phyloP scores from a whole-genome alignment of 1,139 yeast species.

The Pneumocystis jirovecii region DNA sequence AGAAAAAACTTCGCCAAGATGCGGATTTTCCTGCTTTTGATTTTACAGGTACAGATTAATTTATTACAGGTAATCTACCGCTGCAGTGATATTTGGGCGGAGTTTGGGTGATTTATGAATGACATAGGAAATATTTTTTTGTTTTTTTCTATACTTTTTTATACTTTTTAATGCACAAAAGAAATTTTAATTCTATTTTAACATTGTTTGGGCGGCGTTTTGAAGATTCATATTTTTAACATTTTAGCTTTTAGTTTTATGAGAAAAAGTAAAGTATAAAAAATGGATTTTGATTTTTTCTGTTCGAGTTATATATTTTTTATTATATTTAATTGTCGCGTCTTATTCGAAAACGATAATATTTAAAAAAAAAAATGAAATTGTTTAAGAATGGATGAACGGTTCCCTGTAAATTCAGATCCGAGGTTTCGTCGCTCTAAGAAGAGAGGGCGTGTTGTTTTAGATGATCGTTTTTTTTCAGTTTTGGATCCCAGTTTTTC shows the following conservation, averaged over 20 bases:
- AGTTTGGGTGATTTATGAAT: too few relatives aligned
- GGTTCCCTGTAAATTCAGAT: not conserved
- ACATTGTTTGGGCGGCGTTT: too few relatives aligned
- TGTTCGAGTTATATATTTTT: not conserved
- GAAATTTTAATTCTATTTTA: too few relatives aligned
- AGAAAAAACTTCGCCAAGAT: conserved; percentile 6
- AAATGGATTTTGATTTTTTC: too few relatives aligned
- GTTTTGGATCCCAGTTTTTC: not conserved
- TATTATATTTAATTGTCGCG: too few relatives aligned
- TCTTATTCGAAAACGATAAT: not conserved
- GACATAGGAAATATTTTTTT: too few relatives aligned
- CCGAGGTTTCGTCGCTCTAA: not conserved
- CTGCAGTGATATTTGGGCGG: not conserved
- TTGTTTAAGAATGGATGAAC: not conserved
- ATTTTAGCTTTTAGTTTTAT: too few relatives aligned
- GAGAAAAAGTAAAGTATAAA: too few relatives aligned
- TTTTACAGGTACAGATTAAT: not conserved
- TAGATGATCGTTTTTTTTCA: not conserved
- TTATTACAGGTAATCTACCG: not conserved
- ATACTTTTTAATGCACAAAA: too few relatives aligned
- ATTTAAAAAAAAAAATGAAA: not conserved
- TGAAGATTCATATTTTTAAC: too few relatives aligned
- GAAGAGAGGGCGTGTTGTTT: not conserved
- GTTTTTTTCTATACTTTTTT: too few relatives aligned
- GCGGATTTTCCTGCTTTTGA: not conserved